Evolutionary conservation across 2,329 filamentous ascomycete genomes (phyloP).

Genomic region (Blumeria graminis): DNA sequence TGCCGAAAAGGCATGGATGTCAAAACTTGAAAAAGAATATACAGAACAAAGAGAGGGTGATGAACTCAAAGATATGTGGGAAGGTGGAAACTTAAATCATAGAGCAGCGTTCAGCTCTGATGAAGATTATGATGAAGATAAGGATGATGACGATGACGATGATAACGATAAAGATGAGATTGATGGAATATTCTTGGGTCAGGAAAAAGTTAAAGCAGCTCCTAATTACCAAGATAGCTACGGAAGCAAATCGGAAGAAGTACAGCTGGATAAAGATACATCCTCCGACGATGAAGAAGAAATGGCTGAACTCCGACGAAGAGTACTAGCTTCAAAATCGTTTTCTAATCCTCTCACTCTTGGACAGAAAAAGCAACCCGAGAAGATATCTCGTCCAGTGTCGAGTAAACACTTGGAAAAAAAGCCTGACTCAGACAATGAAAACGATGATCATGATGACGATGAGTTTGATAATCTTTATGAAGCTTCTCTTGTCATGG

Average conservation of each 20-base stretch:
- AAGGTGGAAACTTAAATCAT: slow-evolving; percentile 69
- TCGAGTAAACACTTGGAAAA: slow-evolving; percentile 29
- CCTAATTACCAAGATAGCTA: slow-evolving; percentile 9
- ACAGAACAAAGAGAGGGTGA: slow-evolving; percentile 46
- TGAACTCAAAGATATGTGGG: slow-evolving; percentile 55
- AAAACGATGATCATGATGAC: slow-evolving; percentile 41
- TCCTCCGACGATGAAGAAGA: slow-evolving; percentile 47
- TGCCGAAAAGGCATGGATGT: slow-evolving; percentile 70
- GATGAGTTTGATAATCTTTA: slow-evolving; percentile 86
- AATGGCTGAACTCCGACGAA: slow-evolving; percentile 78
- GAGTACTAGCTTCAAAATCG: slow-evolving; percentile 75
- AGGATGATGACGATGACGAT: slow-evolving; percentile 21
- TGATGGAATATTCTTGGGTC: slow-evolving; percentile 37
- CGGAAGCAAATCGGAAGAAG: slow-evolving; percentile 11
- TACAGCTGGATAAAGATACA: slow-evolving; percentile 20
- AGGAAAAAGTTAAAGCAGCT: slow-evolving; percentile 20
- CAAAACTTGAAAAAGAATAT: slow-evolving; percentile 75
- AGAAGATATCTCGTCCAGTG: slow-evolving; percentile 37
- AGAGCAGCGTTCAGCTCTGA: slow-evolving; percentile 27
- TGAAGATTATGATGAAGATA: slow-evolving; percentile 23
- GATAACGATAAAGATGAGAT: slow-evolving; percentile 23
- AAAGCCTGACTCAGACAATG: slow-evolving; percentile 39
- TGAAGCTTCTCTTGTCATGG: slow-evolving; percentile 69
- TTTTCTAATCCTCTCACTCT: slow-evolving; percentile 38
- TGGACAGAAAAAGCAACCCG: slow-evolving; percentile 28